These are phyloP conservation scores for Cordyceps militaris DNA, from an alignment of 2,329 filamentous ascomycete genomes.

Conservation along the genomic window DNA sequence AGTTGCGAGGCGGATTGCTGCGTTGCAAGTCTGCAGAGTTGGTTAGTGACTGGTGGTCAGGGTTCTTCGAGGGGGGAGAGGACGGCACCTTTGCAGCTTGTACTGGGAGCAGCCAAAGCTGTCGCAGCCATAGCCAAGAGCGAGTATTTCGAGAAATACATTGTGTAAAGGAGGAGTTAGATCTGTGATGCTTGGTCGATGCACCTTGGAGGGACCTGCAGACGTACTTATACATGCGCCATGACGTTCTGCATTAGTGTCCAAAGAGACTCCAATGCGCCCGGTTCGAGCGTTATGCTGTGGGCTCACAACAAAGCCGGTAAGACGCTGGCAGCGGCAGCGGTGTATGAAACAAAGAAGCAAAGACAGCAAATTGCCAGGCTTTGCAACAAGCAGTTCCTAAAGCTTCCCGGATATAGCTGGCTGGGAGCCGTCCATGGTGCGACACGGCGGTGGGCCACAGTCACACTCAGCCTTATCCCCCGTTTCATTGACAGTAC, in stretches of 20 bases:
- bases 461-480: background rate
- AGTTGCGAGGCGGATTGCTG: background rate
- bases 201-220: background rate
- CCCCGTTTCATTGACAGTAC: background rate
- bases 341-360: background rate
- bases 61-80: too few species aligned
- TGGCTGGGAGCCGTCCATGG: background rate
- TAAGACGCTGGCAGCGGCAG: too few species aligned
- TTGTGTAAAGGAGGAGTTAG: background rate
- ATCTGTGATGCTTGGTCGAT: background rate
- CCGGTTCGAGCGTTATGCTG: background rate
- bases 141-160: background rate
- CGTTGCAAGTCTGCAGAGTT: background rate
- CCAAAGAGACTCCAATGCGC: background rate
- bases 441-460: conserved; percentile 5
- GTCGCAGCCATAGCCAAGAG: background rate
- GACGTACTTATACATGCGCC: background rate
- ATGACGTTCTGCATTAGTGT: background rate
- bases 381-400: background rate
- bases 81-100: background rate
- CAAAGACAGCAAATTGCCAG: background rate
- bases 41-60: background rate
- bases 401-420: background rate
- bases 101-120: background rate
- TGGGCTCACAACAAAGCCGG: background rate